phyloP scores from a whole-genome alignment of 2,329 filamentous ascomycete species.

The Penicillium crustosum region DNA sequence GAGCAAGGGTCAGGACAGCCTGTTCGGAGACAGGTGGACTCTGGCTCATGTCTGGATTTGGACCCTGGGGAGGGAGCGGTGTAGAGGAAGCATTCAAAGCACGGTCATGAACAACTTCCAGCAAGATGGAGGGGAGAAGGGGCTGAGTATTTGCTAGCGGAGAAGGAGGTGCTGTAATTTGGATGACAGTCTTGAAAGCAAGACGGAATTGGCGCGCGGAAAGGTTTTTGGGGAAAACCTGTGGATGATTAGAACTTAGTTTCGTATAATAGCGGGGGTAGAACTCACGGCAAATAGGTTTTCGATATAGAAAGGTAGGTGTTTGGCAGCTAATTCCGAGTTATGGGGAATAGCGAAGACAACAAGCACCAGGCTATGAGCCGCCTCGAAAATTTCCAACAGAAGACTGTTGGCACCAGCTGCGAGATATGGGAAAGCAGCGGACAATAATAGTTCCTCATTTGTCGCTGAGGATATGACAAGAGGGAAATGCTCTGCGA shows the following conservation, averaged over 20 bases:
- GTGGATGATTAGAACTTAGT: not conserved
- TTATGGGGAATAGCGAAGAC: conserved; percentile 79
- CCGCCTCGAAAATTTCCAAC: conserved; percentile 78
- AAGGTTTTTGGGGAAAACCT: conserved; percentile 74
- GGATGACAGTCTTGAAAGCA: conserved; percentile 81
- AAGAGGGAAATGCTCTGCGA: conserved; percentile 78
- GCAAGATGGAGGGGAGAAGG: conserved; percentile 72
- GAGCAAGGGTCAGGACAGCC: conserved; percentile 70
- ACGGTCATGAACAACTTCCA: conserved; percentile 74
- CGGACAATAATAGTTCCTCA: conserved; percentile 71
- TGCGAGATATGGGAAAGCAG: conserved; percentile 71
- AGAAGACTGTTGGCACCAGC: conserved; percentile 58
- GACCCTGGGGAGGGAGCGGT: conserved; percentile 45
- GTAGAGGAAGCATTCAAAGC: conserved; percentile 56
- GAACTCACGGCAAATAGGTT: conserved; percentile 64
- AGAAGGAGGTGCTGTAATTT: conserved; percentile 77
- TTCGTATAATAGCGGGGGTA: not conserved
- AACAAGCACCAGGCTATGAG: conserved; percentile 78
- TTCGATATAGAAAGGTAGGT: conserved; percentile 81
- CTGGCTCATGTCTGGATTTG: conserved; percentile 37
- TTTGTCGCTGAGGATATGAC: conserved; percentile 65
- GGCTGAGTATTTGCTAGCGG: conserved; percentile 71
- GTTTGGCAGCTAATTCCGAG: conserved; percentile 64
- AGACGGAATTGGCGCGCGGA: conserved; percentile 84
- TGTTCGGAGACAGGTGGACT: conserved; percentile 63